phyloP scores from a whole-genome alignment of 345 rosid genomes.

The Anastatica hierochuntica region DNA sequence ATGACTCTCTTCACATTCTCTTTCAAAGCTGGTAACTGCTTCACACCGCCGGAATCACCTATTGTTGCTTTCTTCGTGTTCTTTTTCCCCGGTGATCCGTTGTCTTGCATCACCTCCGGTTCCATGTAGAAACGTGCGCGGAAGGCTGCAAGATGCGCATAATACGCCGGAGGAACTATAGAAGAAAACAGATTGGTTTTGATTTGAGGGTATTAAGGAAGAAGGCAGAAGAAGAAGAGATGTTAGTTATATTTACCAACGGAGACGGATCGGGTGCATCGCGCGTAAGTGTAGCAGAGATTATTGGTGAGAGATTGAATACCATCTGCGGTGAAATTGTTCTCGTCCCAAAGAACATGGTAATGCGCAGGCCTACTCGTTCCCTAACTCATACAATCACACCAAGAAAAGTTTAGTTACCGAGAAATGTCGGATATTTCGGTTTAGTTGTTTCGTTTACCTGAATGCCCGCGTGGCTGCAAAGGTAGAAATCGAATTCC shows the following conservation, averaged over 20 bases:
- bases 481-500: conserved; percentile 92
- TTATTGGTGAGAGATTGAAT: conserved; percentile 94
- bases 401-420: background rate
- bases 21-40: conserved; percentile 89
- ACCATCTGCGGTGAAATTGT: conserved; percentile 93
- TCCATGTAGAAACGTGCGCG: conserved; percentile 96
- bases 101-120: conserved; percentile 71
- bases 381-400: conserved; percentile 43
- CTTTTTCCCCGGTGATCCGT: conserved; percentile 39
- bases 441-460: conserved; percentile 39
- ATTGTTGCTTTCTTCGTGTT: conserved; percentile 29
- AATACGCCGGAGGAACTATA: conserved; percentile 95
- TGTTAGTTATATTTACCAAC: conserved; percentile 45
- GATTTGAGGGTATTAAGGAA: background rate
- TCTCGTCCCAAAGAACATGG: conserved; percentile 99
- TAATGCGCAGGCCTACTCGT: conserved; percentile 99
- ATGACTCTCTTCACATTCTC: conserved; percentile 97
- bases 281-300: conserved; percentile 92
- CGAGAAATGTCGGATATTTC: conserved; percentile 27
- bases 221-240: background rate
- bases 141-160: conserved; percentile 95
- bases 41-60: conserved; percentile 44
- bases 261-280: conserved; percentile 94
- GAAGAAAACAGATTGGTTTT: background rate
- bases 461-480: conserved; percentile 99